Evolutionary conservation across 345 rosid genomes (phyloP), one percentile per base, ranked within the genome.

Genomic region (Arabidopsis suecica): DNA sequence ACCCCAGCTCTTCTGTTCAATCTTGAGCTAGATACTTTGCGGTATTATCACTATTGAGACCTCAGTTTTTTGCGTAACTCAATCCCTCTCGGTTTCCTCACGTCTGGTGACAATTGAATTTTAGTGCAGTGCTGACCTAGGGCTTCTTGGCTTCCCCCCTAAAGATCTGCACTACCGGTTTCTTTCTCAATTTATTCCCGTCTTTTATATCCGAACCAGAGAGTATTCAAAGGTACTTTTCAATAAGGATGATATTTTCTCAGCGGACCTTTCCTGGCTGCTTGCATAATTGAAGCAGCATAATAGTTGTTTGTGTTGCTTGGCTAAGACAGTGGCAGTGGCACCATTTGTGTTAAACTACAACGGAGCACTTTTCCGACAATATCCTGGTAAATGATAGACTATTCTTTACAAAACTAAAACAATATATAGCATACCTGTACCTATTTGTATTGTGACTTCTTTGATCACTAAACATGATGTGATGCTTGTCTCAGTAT

Each of bases 131-230:
- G 96, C 98, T 82, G 98, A 94, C 85, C 86, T 89, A 81, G 98
- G 95, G 78, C 69, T 94, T 64, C 79, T 89, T 65, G 98, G 98
- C 72, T 94, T 94, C 79, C 95, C 98, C 32, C 67, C 87, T 74
- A 94, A 94, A 84, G 98, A 94, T 80, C 83, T 94, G 84, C 98
- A 94, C 71, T 91, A 86, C 70, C 88, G 91, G 30, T 94, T 93
- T 83, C 96, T 94, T 61, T 91, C 98, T 68, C 97, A 88, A 45
- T 94, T 91, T 78, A 77, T 72, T 28, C 96, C 97, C 7, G 89
- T 87, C 58, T 94, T 94, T 80, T 94, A 88, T 78, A 81, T 94
- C 55, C 84, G 96, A 76, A 84, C 82, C 69, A 87, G 98, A 83
- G 97, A 94, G 72, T 94, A 94, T 72, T 94, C 98, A 8, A 94